Base-by-base conservation (phyloP, 2,329 filamentous ascomycete species). In the Thermothelomyces thermophilus region DNA sequence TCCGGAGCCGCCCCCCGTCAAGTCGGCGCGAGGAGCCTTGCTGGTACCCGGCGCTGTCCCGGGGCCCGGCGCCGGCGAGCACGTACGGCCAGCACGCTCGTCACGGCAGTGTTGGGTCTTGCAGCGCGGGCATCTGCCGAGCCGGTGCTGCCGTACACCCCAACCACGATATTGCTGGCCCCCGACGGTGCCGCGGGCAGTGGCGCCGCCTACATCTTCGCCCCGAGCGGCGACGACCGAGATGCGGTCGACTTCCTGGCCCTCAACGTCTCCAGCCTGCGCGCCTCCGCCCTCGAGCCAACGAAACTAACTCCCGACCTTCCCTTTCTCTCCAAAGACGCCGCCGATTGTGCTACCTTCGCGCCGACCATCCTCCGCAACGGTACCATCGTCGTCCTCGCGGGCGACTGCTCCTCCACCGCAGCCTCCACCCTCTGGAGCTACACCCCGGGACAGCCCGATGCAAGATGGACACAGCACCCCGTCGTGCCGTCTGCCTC, bases 371-470 rank as follows among this genome's bases (percentile, higher is more conserved):
- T 90, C 28, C 80, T 86, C 41, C 70, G 76, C 37, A 74, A 80
- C 60, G 88, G 87, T 14, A 79, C 83, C 10, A 75, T 96, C 24
- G 77, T 82, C 2, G 82, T 93, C 1, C 85, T 89, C 49, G 74
- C 83, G 0, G 90, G 91, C 2, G 75, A 84, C 56, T 96, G 91
- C 62, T 69, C 76, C 1, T 68, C 70, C 26, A 69, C 74, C 2
- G 71, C 69, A 3, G 68, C 67, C 33, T 75, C 79, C 11, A 66
- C 75, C 30, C 62, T 94, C 48, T 95, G 88, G 88, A 79, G 71
- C 19, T 90, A 84, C 58, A 72, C 70, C 8, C 72, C 77, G 2
- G 65, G 64, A 9, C 2, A 9, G 39, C 64, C 66, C 44, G 5
- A 19, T 68, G 24, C 65, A 64, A 37, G 76, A 72, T 60, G 83